Percentiles rank a stretch among this genome's conserved stretches.
Conservation (phyloP, 805 yeast genomes). For the Candida boleticola region DNA sequence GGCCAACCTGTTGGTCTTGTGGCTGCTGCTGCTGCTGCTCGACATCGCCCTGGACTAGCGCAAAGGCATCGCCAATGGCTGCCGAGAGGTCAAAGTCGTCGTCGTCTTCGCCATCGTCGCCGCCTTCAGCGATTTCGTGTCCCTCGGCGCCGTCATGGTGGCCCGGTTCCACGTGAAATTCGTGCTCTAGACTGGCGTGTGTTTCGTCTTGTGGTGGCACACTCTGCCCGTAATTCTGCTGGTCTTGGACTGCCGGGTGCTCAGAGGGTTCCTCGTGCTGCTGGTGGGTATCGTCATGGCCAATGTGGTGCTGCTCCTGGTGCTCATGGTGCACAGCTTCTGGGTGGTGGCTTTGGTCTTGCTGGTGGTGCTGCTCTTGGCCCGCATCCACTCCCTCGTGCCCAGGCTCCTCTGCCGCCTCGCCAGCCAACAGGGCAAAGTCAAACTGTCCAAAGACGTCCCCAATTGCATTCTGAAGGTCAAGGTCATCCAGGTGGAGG, state of each 20-base stretch:
- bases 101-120: background rate
- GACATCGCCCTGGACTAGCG: background rate
- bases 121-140: background rate
- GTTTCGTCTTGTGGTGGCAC: background rate
- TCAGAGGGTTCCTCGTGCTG: background rate
- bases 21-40: background rate
- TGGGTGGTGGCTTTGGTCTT: background rate
- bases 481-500: conserved; percentile 17
- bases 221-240: background rate
- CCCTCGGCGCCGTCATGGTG: background rate
- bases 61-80: conserved; percentile 15
- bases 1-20: background rate
- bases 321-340: background rate
- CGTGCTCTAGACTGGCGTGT: background rate
- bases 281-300: conserved; percentile 1
- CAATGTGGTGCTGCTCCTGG: conserved; percentile 1
- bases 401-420: background rate
- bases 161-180: background rate
- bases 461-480: conserved; percentile 36
- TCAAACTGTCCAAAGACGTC: conserved; percentile 36
- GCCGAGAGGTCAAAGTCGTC: conserved; percentile 12
- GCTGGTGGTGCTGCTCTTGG: too few species aligned
- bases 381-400: background rate
- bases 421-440: conserved; percentile 9
- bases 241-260: background rate